A percentile compares a stretch with the other conserved stretches of the same genome.
Conservation (phyloP, 257 asterid species). For the Linderniella brevidens region DNA sequence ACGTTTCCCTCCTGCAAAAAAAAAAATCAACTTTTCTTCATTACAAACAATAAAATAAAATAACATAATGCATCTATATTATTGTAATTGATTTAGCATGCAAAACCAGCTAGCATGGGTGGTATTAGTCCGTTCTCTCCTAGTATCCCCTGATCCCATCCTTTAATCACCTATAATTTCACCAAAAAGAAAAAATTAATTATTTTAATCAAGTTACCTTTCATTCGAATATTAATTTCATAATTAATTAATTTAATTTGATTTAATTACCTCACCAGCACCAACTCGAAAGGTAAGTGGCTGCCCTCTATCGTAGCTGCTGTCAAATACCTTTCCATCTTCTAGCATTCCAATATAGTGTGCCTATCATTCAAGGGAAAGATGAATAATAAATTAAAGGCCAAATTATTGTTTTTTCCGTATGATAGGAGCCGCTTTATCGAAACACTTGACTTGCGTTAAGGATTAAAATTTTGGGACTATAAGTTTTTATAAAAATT, state of each 20-base stretch:
- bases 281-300: constrained; percentile 81
- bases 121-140: constrained; percentile 79
- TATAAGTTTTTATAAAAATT: too few species aligned
- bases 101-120: constrained; percentile 72
- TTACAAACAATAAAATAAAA: not conserved
- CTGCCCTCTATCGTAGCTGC: constrained; percentile 92
- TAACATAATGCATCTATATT: not conserved
- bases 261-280: constrained; percentile 63
- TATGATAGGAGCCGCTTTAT: too few species aligned
- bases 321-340: constrained; percentile 76
- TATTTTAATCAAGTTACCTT: not conserved
- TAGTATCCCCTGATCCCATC: constrained; percentile 90
- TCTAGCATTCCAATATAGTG: constrained; percentile 69
- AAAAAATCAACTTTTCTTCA: not conserved
- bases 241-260: not conserved
- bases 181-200: not conserved
- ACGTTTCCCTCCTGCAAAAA: constrained; percentile 63
- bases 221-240: not conserved
- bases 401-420: too few species aligned
- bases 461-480: too few species aligned
- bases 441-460: too few species aligned
- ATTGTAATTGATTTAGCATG: not conserved
- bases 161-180: constrained; percentile 56
- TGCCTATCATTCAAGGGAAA: constrained; percentile 30
- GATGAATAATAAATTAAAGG: too few species aligned